Evolutionary conservation across 306 rosid species (phyloP).

Genomic region (Carpinus fangiana): DNA sequence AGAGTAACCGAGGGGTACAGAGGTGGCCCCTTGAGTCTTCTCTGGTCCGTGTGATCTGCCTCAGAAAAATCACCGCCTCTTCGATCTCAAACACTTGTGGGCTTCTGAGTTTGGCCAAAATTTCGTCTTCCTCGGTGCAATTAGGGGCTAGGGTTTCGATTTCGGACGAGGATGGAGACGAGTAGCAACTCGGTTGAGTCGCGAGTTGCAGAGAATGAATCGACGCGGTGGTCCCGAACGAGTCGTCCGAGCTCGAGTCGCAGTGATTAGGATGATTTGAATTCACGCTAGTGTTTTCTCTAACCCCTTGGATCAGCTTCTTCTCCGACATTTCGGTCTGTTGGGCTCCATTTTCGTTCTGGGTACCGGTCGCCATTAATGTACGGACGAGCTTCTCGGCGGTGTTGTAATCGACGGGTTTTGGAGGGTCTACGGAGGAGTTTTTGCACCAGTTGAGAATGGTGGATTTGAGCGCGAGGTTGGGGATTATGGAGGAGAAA

Average conservation of each 20-base stretch:
- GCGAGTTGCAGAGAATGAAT: conserved; percentile 52
- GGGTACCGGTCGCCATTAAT: conserved; percentile 22
- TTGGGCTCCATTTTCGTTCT: neutral
- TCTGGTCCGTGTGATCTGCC: conserved; percentile 55
- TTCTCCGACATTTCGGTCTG: conserved; percentile 21
- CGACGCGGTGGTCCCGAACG: conserved; percentile 31
- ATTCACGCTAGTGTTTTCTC: conserved; percentile 34
- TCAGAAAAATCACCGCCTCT: conserved; percentile 53
- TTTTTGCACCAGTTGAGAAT: conserved; percentile 65
- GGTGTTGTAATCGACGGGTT: conserved; percentile 34
- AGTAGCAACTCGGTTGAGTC: conserved; percentile 56
- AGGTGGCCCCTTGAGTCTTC: conserved; percentile 58
- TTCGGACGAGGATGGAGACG: conserved; percentile 70
- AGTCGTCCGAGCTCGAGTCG: conserved; percentile 60
- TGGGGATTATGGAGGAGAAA: conserved; percentile 74
- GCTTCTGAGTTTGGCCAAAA: conserved; percentile 53
- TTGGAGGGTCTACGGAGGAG: conserved; percentile 35
- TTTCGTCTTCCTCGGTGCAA: conserved; percentile 47
- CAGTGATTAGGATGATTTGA: conserved; percentile 35
- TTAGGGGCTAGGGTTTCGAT: conserved; percentile 37
- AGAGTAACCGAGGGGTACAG: conserved; percentile 54
- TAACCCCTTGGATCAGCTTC: conserved; percentile 30
- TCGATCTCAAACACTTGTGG: conserved; percentile 43
- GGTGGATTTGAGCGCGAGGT: conserved; percentile 79
- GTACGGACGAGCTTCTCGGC: conserved; percentile 49